A percentile compares a stretch with the other conserved stretches of the same genome.
Evolutionary conservation across 2,329 filamentous ascomycete genomes (phyloP).

Genomic region (Emergomyces pasteurianus): DNA sequence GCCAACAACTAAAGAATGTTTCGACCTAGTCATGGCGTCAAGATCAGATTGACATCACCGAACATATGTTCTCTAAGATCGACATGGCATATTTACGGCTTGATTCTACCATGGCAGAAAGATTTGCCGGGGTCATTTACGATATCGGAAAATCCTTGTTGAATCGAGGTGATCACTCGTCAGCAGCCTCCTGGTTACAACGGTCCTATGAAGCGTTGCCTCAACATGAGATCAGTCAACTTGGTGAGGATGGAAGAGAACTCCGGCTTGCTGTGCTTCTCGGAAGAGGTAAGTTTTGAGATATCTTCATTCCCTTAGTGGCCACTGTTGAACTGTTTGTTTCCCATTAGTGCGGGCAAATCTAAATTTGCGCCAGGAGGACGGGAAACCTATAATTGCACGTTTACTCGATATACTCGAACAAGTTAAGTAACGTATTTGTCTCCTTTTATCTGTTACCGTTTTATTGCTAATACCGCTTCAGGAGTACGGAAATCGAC

Average conservation of each 20-base stretch:
- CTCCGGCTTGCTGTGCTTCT: conserved; percentile 57
- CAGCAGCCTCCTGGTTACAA: conserved; percentile 61
- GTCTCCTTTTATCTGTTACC: background rate
- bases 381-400: conserved; percentile 41
- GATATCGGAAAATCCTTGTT: conserved; percentile 56
- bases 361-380: conserved; percentile 26
- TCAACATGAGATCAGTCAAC: conserved; percentile 40
- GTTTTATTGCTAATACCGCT: background rate
- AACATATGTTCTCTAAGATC: conserved; percentile 60
- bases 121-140: conserved; percentile 55
- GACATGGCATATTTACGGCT: conserved; percentile 26
- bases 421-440: conserved; percentile 9
- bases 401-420: conserved; percentile 51
- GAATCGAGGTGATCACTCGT: conserved; percentile 38
- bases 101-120: conserved; percentile 44
- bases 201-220: conserved; percentile 45
- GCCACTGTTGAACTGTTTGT: background rate
- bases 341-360: conserved; percentile 17
- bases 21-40: conserved; percentile 58
- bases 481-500: conserved; percentile 49
- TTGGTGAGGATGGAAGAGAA: conserved; percentile 50
- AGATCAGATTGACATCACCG: conserved; percentile 59
- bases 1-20: conserved; percentile 2
- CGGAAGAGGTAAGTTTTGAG: conserved; percentile 41
- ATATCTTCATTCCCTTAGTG: conserved; percentile 17